Conservation (phyloP, 2,329 filamentous ascomycete species). For the Diaporthe australafricana region DNA sequence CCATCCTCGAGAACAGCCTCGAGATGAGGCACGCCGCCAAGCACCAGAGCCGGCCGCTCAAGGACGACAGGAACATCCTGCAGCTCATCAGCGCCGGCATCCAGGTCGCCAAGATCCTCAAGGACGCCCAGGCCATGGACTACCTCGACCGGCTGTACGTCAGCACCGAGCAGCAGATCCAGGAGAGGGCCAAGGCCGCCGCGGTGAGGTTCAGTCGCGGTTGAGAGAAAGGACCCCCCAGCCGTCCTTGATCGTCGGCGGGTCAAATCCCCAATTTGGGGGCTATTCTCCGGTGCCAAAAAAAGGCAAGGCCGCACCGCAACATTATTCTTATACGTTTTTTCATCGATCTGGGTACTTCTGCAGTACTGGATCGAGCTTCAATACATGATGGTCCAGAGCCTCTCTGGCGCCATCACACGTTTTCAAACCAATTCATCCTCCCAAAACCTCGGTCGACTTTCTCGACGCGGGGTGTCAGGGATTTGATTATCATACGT, state of each 20-base stretch:
- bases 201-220: slow-evolving; percentile 51
- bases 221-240: slow-evolving; percentile 44
- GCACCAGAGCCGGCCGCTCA: slow-evolving; percentile 83
- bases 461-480: not conserved
- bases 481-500: slow-evolving; percentile 5
- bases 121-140: slow-evolving; percentile 86
- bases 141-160: slow-evolving; percentile 85
- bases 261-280: not conserved
- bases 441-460: not conserved
- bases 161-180: slow-evolving; percentile 82
- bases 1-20: slow-evolving; percentile 87
- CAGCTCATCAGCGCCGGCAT: slow-evolving; percentile 89
- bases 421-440: not conserved
- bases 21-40: slow-evolving; percentile 90
- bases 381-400: not conserved
- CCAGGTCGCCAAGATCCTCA: slow-evolving; percentile 88
- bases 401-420: not conserved
- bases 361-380: not conserved
- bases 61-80: slow-evolving; percentile 89
- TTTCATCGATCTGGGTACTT: not conserved
- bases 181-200: slow-evolving; percentile 67
- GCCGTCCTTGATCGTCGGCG: not conserved
- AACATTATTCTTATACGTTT: slow-evolving; percentile 27
- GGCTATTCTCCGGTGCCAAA: not conserved
- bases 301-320: not conserved